Evolutionary conservation across 2,329 filamentous ascomycete genomes (phyloP).

Genomic region (Trichoderma atroviride): DNA sequence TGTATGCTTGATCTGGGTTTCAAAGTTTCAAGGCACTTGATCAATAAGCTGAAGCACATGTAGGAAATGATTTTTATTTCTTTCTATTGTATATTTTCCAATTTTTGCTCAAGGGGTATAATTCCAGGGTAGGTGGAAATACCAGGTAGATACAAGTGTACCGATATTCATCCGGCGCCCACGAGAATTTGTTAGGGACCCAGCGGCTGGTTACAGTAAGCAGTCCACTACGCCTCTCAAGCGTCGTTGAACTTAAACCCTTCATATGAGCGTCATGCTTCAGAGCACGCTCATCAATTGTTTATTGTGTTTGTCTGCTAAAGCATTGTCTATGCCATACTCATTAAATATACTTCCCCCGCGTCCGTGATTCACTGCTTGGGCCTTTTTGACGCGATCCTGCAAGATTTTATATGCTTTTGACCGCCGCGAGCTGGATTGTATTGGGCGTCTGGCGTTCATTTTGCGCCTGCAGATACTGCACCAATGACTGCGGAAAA

Average conservation of each 20-base stretch:
- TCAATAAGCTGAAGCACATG: not conserved
- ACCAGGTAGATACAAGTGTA: too few relatives aligned
- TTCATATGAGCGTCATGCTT: constrained; percentile 8
- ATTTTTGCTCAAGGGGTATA: too few relatives aligned
- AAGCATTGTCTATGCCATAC: constrained; percentile 5
- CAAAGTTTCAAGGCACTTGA: not conserved
- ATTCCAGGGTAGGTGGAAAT: not conserved
- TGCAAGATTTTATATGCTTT: not conserved
- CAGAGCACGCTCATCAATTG: not conserved
- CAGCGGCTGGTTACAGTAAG: not conserved
- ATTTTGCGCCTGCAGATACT: not conserved
- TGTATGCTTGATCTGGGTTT: not conserved
- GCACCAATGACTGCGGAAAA: constrained; percentile 42
- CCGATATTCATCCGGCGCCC: constrained; percentile 1
- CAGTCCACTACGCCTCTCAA: not conserved
- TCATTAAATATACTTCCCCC: not conserved
- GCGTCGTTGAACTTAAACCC: not conserved
- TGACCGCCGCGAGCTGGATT: not conserved
- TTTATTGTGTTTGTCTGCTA: constrained; percentile 6
- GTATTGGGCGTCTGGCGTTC: not conserved
- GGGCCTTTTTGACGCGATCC: not conserved
- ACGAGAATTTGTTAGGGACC: not conserved
- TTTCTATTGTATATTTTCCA: too few relatives aligned
- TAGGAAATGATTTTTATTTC: not conserved
- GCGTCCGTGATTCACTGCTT: constrained; percentile 9